phyloP scores from a whole-genome alignment of 257 asterid genomes.

The Solanum ossicruentum region DNA sequence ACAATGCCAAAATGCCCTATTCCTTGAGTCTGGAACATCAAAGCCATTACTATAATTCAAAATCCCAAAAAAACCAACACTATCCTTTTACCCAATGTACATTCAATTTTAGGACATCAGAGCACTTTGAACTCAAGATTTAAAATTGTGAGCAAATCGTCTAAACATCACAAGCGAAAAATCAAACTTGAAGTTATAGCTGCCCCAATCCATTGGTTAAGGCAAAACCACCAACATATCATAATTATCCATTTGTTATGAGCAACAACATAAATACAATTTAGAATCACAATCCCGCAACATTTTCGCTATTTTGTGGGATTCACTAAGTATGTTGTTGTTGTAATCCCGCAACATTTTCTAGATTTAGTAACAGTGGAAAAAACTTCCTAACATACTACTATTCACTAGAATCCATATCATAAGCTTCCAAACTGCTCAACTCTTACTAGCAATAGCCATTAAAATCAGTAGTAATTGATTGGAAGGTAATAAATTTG shows the following conservation, averaged over 20 bases:
- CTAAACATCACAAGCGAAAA: background rate
- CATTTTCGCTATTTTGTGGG: background rate
- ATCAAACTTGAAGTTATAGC: background rate
- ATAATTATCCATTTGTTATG: background rate
- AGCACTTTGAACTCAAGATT: background rate
- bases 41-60: background rate
- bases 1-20: background rate
- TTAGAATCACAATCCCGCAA: background rate
- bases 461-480: background rate
- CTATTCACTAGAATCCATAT: background rate
- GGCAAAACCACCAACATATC: background rate
- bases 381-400: background rate
- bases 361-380: background rate
- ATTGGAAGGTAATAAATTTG: background rate
- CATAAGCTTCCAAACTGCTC: background rate
- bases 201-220: background rate
- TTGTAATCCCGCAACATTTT: background rate
- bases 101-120: background rate
- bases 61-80: background rate
- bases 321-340: too few relatives aligned
- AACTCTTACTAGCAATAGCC: background rate
- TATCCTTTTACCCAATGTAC: background rate
- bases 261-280: background rate
- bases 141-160: background rate
- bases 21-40: background rate